A percentile compares a stretch with the other conserved stretches of the same genome.
phyloP scores from a whole-genome alignment of 768 basidiomycete species.

The Cubamyces sp. region DNA sequence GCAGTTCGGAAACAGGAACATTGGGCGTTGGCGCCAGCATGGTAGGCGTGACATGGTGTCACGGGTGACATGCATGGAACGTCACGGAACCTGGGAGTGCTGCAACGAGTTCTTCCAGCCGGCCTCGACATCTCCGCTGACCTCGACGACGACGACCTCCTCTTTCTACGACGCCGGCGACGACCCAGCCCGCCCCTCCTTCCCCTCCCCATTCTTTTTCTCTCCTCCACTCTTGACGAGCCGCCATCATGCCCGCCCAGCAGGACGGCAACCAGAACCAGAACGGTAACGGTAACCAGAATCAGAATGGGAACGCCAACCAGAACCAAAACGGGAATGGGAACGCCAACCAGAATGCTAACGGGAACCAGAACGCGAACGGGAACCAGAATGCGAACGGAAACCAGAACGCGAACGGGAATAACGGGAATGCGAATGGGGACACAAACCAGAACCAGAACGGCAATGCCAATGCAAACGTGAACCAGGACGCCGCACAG shows the following conservation, averaged over 20 bases:
- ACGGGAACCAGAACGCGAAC: no score
- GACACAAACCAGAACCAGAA: not conserved
- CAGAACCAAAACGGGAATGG: not conserved
- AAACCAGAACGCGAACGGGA: not conserved
- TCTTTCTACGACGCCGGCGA: not conserved
- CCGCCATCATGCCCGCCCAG: conserved; percentile 8
- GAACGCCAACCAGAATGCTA: not conserved
- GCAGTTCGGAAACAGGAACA: not conserved
- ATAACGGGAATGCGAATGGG: not conserved
- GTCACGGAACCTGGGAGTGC: not conserved
- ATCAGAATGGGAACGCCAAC: not conserved
- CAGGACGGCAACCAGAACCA: no score
- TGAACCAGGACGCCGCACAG: not conserved
- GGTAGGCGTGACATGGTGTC: not conserved
- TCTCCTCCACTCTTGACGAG: not conserved
- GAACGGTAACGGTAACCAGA: not conserved
- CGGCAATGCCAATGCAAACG: no score
- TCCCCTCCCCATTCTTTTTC: not conserved
- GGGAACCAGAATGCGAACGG: not conserved
- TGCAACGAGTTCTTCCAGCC: not conserved
- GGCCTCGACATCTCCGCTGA: conserved; percentile 2
- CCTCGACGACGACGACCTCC: conserved; percentile 8
- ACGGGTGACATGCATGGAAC: not conserved
- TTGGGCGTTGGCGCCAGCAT: not conserved
- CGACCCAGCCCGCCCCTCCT: conserved; percentile 13